A percentile compares a stretch with the other conserved stretches of the same genome.
Evolutionary conservation across 768 basidiomycete species (phyloP).

Genomic region (Tricholoma hemisulphureum): DNA sequence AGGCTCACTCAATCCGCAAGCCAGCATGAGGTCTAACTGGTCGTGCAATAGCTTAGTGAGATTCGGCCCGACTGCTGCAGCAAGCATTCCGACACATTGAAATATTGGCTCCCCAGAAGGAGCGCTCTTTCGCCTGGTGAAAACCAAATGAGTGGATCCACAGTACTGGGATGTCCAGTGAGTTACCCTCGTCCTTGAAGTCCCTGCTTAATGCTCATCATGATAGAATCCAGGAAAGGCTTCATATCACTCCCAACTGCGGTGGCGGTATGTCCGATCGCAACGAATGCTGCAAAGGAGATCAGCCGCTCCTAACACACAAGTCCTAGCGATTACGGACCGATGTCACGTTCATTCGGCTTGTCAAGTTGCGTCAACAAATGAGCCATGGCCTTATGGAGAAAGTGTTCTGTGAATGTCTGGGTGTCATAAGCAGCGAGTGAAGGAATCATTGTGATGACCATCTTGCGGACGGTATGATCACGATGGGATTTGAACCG

Average conservation of each 20-base stretch:
- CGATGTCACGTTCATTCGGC: constrained; percentile 82
- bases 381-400: constrained; percentile 93
- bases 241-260: constrained; percentile 95
- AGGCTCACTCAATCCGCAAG: constrained; percentile 88
- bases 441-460: constrained; percentile 93
- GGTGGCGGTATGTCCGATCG: constrained; percentile 92
- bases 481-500: constrained; percentile 88
- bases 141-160: neutral
- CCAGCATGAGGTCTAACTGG: constrained; percentile 95
- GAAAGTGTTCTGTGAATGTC: constrained; percentile 86
- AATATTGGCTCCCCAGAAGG: constrained; percentile 95
- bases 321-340: constrained; percentile 42
- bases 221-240: constrained; percentile 88
- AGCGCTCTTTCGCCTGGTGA: constrained; percentile 78
- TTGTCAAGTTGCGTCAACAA: constrained; percentile 86
- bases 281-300: constrained; percentile 73
- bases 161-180: neutral
- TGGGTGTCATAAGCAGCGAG: constrained; percentile 93
- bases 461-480: constrained; percentile 84
- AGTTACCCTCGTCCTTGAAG: constrained; percentile 80
- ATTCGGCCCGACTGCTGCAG: constrained; percentile 92
- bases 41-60: constrained; percentile 95
- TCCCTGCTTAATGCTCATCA: constrained; percentile 86
- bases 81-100: constrained; percentile 96
- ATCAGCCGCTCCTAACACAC: constrained; percentile 8